phyloP scores from a whole-genome alignment of 2,329 filamentous ascomycete species.

The Incumbomyces delicatus region DNA sequence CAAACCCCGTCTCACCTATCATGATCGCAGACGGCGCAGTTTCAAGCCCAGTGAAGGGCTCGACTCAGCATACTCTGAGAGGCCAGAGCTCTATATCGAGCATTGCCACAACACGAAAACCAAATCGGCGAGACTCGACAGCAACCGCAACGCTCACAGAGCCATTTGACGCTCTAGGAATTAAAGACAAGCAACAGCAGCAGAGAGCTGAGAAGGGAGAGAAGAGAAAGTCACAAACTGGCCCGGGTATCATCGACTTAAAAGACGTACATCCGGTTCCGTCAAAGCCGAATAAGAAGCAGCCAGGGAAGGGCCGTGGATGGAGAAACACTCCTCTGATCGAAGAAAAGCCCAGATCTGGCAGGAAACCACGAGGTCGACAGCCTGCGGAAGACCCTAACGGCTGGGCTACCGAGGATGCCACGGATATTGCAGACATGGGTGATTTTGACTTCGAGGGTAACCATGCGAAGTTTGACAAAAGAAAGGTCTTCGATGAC shows the following conservation, averaged over 20 bases:
- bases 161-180: slow-evolving; percentile 34
- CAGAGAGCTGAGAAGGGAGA: slow-evolving; percentile 22
- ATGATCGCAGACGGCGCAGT: slow-evolving; percentile 24
- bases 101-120: slow-evolving; percentile 16
- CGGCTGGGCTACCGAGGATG: slow-evolving; percentile 92
- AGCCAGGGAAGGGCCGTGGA: slow-evolving; percentile 46
- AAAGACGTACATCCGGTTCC: slow-evolving; percentile 26
- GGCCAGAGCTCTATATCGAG: slow-evolving; percentile 19
- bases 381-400: slow-evolving; percentile 51
- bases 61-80: slow-evolving; percentile 1
- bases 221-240: slow-evolving; percentile 33
- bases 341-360: slow-evolving; percentile 46
- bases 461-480: slow-evolving; percentile 89
- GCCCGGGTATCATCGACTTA: slow-evolving; percentile 22
- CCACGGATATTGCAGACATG: slow-evolving; percentile 85
- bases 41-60: slow-evolving; percentile 9
- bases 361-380: slow-evolving; percentile 37
- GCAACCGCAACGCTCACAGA: slow-evolving; percentile 34
- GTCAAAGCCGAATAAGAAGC: slow-evolving; percentile 20
- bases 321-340: slow-evolving; percentile 60
- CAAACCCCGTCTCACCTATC: slow-evolving; percentile 21
- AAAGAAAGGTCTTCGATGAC: slow-evolving; percentile 80
- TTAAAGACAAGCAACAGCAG: slow-evolving; percentile 17
- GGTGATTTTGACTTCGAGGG: slow-evolving; percentile 90
- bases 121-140: slow-evolving; percentile 22